Percentiles rank a stretch among this genome's conserved stretches.
These are phyloP conservation scores for Wilcoxina mikolae DNA, from an alignment of 495 filamentous ascomycete genomes.

Conservation along the genomic window DNA sequence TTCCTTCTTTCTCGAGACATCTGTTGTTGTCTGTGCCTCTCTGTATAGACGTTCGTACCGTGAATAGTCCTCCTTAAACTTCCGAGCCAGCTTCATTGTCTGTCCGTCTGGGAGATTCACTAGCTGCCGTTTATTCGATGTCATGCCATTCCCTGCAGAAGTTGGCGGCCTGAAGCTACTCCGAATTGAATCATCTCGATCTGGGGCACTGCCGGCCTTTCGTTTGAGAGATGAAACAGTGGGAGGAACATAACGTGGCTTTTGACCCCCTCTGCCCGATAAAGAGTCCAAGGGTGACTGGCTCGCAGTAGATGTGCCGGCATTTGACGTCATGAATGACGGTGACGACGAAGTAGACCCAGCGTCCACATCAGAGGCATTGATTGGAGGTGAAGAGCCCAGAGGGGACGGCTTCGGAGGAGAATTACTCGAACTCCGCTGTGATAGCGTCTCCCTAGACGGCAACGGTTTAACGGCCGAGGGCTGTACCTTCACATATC, in stretches of 20 bases:
- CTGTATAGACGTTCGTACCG: conserved; percentile 21
- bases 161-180: not conserved
- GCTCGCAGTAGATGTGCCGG: conserved; percentile 20
- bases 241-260: conserved; percentile 15
- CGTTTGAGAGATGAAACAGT: conserved; percentile 22
- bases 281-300: conserved; percentile 21
- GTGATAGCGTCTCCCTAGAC: conserved; percentile 17
- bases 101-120: conserved; percentile 15
- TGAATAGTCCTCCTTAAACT: conserved; percentile 27
- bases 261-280: conserved; percentile 7
- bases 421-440: conserved; percentile 31
- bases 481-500: conserved; percentile 10
- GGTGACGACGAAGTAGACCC: conserved; percentile 21
- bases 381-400: conserved; percentile 45
- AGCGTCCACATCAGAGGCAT: conserved; percentile 22
- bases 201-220: conserved; percentile 13
- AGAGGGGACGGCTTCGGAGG: conserved; percentile 47
- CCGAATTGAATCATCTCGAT: conserved; percentile 7
- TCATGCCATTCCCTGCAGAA: not conserved
- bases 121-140: conserved; percentile 14
- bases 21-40: conserved; percentile 21
- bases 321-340: conserved; percentile 15
- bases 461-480: conserved; percentile 17
- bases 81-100: conserved; percentile 22
- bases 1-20: conserved; percentile 23